These are phyloP conservation scores for Fonsecaea erecta DNA, from an alignment of 2,329 filamentous ascomycete genomes.

Conservation along the genomic window DNA sequence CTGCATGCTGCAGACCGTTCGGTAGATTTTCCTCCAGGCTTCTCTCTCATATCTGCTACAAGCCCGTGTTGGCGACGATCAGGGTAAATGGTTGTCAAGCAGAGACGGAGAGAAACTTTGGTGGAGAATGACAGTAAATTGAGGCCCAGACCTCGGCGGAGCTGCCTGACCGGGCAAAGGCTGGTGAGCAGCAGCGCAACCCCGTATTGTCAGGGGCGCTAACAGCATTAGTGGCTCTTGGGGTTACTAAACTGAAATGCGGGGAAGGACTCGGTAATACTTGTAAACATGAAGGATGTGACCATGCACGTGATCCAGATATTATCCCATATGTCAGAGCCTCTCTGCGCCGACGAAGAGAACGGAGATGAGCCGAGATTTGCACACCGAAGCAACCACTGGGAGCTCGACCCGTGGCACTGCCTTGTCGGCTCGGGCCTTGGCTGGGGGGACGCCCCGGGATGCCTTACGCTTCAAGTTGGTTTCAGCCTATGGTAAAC, in stretches of 20 bases:
- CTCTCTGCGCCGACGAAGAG: too few relatives aligned
- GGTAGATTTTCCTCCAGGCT: constrained; percentile 7
- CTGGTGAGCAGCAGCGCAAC: not conserved
- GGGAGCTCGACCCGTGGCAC: not conserved
- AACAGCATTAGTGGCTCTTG: not conserved
- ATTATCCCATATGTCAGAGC: too few relatives aligned
- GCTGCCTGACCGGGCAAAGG: not conserved
- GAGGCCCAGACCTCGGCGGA: constrained; percentile 4
- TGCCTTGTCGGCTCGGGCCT: not conserved
- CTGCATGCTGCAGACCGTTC: constrained; percentile 30
- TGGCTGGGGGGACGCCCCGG: not conserved
- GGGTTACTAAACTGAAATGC: not conserved
- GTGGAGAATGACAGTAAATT: not conserved
- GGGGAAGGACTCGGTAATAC: too few relatives aligned
- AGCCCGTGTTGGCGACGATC: not conserved
- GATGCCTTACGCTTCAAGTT: not conserved
- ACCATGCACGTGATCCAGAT: not conserved
- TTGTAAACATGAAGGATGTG: not conserved
- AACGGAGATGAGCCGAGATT: too few relatives aligned
- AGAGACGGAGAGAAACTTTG: not conserved
- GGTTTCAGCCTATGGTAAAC: not conserved
- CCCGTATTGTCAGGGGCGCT: not conserved
- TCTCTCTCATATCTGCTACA: constrained; percentile 17
- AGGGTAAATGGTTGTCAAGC: not conserved
- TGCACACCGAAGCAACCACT: not conserved